Conservation (phyloP, 2,329 filamentous ascomycete genomes). For the Scedosporium apiospermum region DNA sequence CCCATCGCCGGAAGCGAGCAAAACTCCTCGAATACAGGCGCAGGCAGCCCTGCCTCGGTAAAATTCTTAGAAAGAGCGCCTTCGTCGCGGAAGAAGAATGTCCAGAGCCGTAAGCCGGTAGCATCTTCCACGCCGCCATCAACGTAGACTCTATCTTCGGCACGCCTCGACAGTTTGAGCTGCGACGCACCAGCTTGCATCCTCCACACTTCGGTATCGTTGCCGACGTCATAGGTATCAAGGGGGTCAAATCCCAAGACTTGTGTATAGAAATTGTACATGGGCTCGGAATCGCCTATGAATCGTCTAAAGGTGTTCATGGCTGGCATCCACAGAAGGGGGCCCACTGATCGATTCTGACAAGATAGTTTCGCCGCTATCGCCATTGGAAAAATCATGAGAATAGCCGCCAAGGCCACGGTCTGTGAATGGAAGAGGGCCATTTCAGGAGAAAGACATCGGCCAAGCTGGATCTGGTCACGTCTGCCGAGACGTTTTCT, state of each 20-base stretch:
- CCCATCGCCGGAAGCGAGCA: neutral
- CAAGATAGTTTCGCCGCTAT: neutral
- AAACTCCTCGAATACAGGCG: neutral
- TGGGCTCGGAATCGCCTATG: neutral
- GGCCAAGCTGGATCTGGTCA: too few species aligned
- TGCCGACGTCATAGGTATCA: constrained; percentile 2
- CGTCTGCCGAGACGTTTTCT: too few species aligned
- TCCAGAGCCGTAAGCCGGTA: neutral
- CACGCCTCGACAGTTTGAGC: neutral
- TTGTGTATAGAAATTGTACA: constrained; percentile 2
- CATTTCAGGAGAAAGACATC: too few species aligned
- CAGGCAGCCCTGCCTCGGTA: neutral
- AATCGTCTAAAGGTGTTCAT: constrained; percentile 3
- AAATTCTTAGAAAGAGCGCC: neutral
- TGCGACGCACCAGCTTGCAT: constrained; percentile 1
- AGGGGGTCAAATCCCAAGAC: constrained; percentile 1
- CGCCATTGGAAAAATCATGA: too few species aligned
- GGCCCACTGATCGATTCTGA: neutral
- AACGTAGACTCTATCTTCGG: neutral
- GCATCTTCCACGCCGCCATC: neutral
- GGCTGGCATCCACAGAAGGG: neutral
- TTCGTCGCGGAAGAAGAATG: neutral
- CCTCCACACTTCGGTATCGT: constrained; percentile 1
- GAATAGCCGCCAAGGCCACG: too few species aligned
- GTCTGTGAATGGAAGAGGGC: too few species aligned